phyloP scores from a whole-genome alignment of 2,329 filamentous ascomycete genomes.

The Onygena corvina region DNA sequence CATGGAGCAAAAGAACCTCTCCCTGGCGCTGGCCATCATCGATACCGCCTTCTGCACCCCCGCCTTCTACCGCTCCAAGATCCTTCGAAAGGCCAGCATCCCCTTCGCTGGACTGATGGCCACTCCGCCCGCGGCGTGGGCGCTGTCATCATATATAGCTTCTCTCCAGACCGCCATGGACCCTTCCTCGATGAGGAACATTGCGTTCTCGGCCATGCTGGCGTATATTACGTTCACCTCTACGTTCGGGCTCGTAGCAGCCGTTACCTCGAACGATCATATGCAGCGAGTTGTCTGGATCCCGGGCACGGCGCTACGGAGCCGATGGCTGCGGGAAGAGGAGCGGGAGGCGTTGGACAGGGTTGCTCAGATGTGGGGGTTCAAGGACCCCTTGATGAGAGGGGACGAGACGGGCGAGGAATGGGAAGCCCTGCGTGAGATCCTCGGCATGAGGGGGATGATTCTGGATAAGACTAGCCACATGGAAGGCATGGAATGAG shows the following conservation, averaged over 20 bases:
- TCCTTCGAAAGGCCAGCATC: conserved; percentile 33
- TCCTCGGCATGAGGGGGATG: conserved; percentile 74
- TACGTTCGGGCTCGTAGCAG: conserved; percentile 69
- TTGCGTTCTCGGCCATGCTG: conserved; percentile 68
- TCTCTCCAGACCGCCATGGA: conserved; percentile 66
- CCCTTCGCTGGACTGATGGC: conserved; percentile 30
- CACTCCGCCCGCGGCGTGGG: conserved; percentile 42
- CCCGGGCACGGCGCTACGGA: conserved; percentile 63
- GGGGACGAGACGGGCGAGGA: conserved; percentile 87
- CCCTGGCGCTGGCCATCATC: conserved; percentile 66
- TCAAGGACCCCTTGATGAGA: conserved; percentile 63
- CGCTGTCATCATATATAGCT: conserved; percentile 55
- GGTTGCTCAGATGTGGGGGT: conserved; percentile 83
- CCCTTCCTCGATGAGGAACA: conserved; percentile 56
- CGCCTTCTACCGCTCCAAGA: conserved; percentile 33
- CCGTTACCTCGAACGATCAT: conserved; percentile 83
- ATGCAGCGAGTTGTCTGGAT: conserved; percentile 91
- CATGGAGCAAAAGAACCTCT: conserved; percentile 64
- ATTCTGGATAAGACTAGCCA: conserved; percentile 76
- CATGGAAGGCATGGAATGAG: conserved; percentile 79
- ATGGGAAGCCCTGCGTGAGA: conserved; percentile 77
- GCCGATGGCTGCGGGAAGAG: conserved; percentile 80
- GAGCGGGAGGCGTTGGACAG: conserved; percentile 78
- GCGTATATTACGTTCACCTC: conserved; percentile 73
- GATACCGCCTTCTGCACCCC: conserved; percentile 43